phyloP scores from a whole-genome alignment of 345 rosid species.

The Heritiera littoralis region DNA sequence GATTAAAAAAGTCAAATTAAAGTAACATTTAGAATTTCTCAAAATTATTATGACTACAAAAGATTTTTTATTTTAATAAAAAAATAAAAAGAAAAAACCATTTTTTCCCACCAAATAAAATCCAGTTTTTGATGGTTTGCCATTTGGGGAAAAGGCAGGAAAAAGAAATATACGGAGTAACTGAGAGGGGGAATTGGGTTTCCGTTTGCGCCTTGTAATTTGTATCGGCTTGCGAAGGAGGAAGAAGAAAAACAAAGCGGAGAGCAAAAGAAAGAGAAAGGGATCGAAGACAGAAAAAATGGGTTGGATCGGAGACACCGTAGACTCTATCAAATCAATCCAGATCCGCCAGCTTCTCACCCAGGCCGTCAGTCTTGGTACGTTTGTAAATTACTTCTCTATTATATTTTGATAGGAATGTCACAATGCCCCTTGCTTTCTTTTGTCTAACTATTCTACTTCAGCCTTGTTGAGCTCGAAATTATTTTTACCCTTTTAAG shows the following conservation, averaged over 20 bases:
- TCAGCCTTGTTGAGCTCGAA: neutral
- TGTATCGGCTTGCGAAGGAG: neutral
- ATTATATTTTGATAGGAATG: neutral
- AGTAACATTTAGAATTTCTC: too few relatives aligned
- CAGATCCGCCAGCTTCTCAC: conserved; percentile 84
- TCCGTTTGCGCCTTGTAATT: neutral
- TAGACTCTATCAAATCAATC: conserved; percentile 72
- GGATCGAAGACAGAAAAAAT: conserved; percentile 27
- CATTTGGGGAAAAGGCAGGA: too few relatives aligned
- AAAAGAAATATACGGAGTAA: too few relatives aligned
- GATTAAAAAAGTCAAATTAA: too few relatives aligned
- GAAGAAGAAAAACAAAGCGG: neutral
- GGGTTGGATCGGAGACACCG: conserved; percentile 79
- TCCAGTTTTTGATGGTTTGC: too few relatives aligned
- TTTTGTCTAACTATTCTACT: neutral
- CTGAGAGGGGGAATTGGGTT: too few relatives aligned
- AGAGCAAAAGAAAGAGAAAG: neutral
- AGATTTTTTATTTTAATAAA: too few relatives aligned
- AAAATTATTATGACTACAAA: neutral
- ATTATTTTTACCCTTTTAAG: neutral
- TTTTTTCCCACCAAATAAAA: too few relatives aligned
- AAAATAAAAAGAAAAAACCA: too few relatives aligned
- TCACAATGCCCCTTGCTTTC: neutral
- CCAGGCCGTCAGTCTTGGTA: conserved; percentile 82
- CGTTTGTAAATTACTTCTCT: neutral